phyloP scores from a whole-genome alignment of 1,284 basidiomycete genomes.

The Fomitopsis palustris region DNA sequence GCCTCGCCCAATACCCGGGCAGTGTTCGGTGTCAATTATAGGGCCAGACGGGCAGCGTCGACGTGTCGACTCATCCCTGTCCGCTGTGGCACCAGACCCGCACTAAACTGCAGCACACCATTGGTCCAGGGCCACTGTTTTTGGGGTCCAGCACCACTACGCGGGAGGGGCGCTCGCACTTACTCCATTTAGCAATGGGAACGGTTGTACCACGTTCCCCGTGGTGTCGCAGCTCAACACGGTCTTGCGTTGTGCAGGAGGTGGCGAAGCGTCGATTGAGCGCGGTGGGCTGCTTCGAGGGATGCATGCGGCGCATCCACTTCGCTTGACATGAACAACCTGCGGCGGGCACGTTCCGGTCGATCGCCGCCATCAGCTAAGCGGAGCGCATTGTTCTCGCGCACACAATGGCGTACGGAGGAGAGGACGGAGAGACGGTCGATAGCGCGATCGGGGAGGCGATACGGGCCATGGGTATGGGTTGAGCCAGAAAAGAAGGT shows the following conservation, averaged over 20 bases:
- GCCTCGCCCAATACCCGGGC: background rate
- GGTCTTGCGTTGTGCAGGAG: background rate
- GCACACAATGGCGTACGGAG: background rate
- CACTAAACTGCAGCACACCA: background rate
- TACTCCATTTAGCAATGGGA: conserved; percentile 5
- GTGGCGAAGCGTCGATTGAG: background rate
- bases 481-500: background rate
- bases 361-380: background rate
- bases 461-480: background rate
- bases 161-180: background rate
- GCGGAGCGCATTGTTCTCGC: conserved; percentile 3
- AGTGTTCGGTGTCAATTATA: background rate
- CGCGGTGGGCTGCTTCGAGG: background rate
- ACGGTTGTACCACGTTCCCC: background rate
- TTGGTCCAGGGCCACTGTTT: background rate
- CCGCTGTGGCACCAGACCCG: background rate
- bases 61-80: background rate
- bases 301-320: background rate
- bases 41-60: background rate
- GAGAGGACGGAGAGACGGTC: background rate
- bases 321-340: background rate
- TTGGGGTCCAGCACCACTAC: background rate
- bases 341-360: background rate
- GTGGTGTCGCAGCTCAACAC: background rate
- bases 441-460: background rate